Percentiles rank a stretch among this genome's conserved stretches.
These are phyloP conservation scores for Durotheca rogersii DNA, from an alignment of 495 filamentous ascomycete species.

Conservation along the genomic window DNA sequence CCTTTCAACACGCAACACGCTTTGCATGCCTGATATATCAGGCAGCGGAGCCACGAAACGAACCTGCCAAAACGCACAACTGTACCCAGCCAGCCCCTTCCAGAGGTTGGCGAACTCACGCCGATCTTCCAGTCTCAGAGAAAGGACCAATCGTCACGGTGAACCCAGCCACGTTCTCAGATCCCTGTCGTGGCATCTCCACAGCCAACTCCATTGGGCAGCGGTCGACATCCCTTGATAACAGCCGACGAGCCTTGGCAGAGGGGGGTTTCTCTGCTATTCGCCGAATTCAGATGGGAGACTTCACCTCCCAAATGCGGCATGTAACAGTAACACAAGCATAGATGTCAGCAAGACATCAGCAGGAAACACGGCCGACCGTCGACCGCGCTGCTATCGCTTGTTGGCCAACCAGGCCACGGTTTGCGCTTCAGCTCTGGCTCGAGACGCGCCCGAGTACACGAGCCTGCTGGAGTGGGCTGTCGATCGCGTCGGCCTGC, in stretches of 20 bases:
- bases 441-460: not conserved
- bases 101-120: not conserved
- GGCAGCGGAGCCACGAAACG: too few relatives aligned
- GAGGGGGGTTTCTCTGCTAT: slow-evolving; percentile 1
- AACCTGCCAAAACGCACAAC: too few relatives aligned
- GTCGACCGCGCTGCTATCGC: not conserved
- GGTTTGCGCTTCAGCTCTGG: not conserved
- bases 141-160: slow-evolving; percentile 13
- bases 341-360: slow-evolving; percentile 5
- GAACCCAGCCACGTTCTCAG: slow-evolving; percentile 16
- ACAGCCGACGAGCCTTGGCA: not conserved
- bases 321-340: slow-evolving; percentile 3
- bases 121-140: not conserved
- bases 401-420: not conserved
- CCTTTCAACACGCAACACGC: too few relatives aligned
- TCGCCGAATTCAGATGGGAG: not conserved
- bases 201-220: slow-evolving; percentile 5
- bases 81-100: too few relatives aligned
- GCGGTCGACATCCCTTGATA: slow-evolving; percentile 1
- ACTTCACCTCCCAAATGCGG: not conserved
- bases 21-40: too few relatives aligned
- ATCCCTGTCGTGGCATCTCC: slow-evolving; percentile 7
- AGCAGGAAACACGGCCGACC: not conserved
- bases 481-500: slow-evolving; percentile 3
- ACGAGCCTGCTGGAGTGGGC: not conserved